Conservation (phyloP, 2,329 filamentous ascomycete genomes). For the Diaporthe caulivora region DNA sequence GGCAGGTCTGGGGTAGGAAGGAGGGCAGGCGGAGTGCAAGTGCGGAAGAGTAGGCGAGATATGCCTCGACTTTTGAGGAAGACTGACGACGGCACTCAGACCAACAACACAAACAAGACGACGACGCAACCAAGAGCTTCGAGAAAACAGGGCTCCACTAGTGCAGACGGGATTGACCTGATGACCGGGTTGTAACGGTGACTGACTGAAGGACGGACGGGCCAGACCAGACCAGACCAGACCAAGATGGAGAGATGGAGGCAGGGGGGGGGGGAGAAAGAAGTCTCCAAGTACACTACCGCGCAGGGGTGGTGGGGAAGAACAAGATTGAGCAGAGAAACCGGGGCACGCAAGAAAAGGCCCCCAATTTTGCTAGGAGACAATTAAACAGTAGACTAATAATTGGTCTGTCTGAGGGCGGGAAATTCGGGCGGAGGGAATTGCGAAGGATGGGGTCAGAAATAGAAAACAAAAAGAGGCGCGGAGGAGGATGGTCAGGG, state of each 20-base stretch:
- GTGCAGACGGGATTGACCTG: not conserved
- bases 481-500: not conserved
- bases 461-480: not conserved
- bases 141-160: slow-evolving; percentile 11
- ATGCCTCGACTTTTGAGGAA: slow-evolving; percentile 21
- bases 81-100: not conserved
- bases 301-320: slow-evolving; percentile 18
- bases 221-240: slow-evolving; percentile 9
- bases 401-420: slow-evolving; percentile 13
- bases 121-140: slow-evolving; percentile 1
- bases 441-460: not conserved
- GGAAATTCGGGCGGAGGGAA: not conserved
- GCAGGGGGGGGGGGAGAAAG: not conserved
- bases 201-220: not conserved
- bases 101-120: not conserved
- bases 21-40: not conserved
- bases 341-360: not conserved
- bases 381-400: not conserved
- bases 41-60: not conserved
- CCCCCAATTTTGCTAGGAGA: not conserved
- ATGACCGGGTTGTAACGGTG: not conserved
- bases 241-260: not conserved
- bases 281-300: not conserved
- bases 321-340: slow-evolving; percentile 21
- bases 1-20: slow-evolving; percentile 2